Evolutionary conservation across 257 asterid species (phyloP), one percentile per base, ranked within the genome.

Genomic region (Striga asiatica): DNA sequence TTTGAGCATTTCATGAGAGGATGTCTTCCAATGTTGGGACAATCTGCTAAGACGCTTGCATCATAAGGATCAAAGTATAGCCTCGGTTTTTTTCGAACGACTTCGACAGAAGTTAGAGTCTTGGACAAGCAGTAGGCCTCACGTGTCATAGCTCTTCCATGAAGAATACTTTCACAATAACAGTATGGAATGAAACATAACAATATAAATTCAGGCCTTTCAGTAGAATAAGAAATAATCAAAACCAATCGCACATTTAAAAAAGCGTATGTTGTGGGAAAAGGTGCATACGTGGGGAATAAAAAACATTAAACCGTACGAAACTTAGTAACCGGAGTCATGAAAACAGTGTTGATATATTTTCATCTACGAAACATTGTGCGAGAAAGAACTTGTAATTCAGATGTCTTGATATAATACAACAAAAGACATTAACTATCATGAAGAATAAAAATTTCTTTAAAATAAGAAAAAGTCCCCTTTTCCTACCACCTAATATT

Each of bases 41-140:
- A 14, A 13, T 51, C 14, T 6, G 6, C 9, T 27, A 51, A 51
- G 19, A 28, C 6, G 41, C 42, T 51, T 16, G 57, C 41, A 0
- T 28, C 41, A 16, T 51, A 16, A 51, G 41, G 19, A 51, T 51
- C 57, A 51, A 51, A 32, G 57, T 51, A 28, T 10, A 51, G 41
- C 41, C 8, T 7, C 41, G 41, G 12, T 13, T 51, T 28, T 27
- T 6, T 5, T 2, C 7, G 57, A 19, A 27, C 22, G 6, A 51
- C 41, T 17, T 51, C 57, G n/a, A 8, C 8, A 8, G 41, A 27
- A 14, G 9, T 27, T 14, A 51, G 22, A 28, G 14, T 51, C 57
- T 28, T 51, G 6, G 57, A 27, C 0, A 28, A 5, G 41, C 24
- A 51, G 24, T 28, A 13, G 13, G 39, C 57, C 14, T 51, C 39